phyloP scores from a whole-genome alignment of 140 eudicot species.

The Flaveria floridana region DNA sequence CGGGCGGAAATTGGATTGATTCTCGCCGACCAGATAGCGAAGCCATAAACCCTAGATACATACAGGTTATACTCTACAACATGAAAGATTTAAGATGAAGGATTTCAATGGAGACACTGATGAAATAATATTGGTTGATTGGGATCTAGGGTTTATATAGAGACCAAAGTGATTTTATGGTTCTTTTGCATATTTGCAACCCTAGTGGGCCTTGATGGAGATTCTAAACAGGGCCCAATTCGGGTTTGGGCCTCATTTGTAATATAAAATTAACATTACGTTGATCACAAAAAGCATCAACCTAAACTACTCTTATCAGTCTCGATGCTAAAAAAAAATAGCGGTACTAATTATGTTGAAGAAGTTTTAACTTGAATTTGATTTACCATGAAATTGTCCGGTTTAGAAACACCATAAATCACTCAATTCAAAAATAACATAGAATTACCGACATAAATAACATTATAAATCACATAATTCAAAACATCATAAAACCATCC shows the following conservation, averaged over 20 bases:
- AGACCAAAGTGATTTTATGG: not conserved
- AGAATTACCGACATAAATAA: too few relatives aligned
- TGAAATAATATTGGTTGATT: not conserved
- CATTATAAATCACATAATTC: too few relatives aligned
- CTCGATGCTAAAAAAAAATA: too few relatives aligned
- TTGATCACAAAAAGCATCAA: too few relatives aligned
- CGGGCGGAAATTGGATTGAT: constrained; percentile 34
- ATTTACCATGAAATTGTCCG: too few relatives aligned
- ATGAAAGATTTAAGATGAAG: not conserved
- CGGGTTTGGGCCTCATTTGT: not conserved
- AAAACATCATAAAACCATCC: too few relatives aligned
- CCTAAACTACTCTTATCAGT: too few relatives aligned
- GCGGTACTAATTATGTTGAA: too few relatives aligned
- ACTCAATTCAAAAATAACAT: too few relatives aligned
- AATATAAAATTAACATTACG: not conserved
- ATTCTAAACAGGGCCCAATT: not conserved
- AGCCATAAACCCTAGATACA: constrained; percentile 12
- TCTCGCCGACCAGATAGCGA: constrained; percentile 51
- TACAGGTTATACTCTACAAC: not conserved
- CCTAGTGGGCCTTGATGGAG: not conserved
- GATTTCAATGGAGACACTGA: not conserved
- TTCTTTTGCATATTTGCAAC: not conserved
- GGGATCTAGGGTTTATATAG: not conserved
- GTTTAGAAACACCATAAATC: too few relatives aligned
- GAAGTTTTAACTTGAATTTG: too few relatives aligned